Evolutionary conservation across 2,329 filamentous ascomycete species (phyloP).

Genomic region (Pseudogymnoascus sp.): DNA sequence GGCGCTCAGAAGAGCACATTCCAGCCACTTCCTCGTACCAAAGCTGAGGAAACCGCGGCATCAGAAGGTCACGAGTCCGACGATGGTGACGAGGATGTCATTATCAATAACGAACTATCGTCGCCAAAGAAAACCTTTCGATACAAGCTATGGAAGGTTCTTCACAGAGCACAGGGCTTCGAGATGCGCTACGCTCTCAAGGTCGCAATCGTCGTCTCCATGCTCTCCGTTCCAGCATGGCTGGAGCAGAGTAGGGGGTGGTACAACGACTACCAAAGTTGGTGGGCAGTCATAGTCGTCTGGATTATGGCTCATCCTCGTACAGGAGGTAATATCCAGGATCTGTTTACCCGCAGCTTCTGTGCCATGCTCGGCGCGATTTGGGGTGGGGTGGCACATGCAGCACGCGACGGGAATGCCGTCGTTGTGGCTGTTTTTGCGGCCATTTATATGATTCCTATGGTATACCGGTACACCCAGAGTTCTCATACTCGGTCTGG

Average conservation of each 20-base stretch:
- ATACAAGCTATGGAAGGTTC: slow-evolving; percentile 41
- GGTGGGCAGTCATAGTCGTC: slow-evolving; percentile 51
- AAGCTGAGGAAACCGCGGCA: neutral
- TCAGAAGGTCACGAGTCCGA: slow-evolving; percentile 24
- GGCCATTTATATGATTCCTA: slow-evolving; percentile 50
- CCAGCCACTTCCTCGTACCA: slow-evolving; percentile 25
- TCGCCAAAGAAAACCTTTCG: slow-evolving; percentile 35
- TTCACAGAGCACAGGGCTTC: slow-evolving; percentile 49
- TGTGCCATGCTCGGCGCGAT: slow-evolving; percentile 44
- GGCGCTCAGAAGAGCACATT: slow-evolving; percentile 29
- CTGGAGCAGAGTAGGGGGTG: slow-evolving; percentile 37
- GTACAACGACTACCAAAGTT: slow-evolving; percentile 49
- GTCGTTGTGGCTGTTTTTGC: slow-evolving; percentile 49
- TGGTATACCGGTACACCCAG: slow-evolving; percentile 49
- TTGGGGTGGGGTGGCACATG: slow-evolving; percentile 47
- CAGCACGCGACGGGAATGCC: slow-evolving; percentile 43
- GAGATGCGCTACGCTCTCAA: slow-evolving; percentile 52
- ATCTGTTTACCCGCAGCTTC: slow-evolving; percentile 44
- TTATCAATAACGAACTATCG: slow-evolving; percentile 33
- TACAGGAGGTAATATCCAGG: slow-evolving; percentile 51
- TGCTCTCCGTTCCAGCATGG: slow-evolving; percentile 49
- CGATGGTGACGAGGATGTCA: slow-evolving; percentile 32
- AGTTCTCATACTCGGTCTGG: slow-evolving; percentile 51
- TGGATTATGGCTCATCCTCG: slow-evolving; percentile 47
- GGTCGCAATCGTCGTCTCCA: slow-evolving; percentile 42